phyloP scores from a whole-genome alignment of 371 early-diverging fungal species.

The Aphelidium insulamus region DNA sequence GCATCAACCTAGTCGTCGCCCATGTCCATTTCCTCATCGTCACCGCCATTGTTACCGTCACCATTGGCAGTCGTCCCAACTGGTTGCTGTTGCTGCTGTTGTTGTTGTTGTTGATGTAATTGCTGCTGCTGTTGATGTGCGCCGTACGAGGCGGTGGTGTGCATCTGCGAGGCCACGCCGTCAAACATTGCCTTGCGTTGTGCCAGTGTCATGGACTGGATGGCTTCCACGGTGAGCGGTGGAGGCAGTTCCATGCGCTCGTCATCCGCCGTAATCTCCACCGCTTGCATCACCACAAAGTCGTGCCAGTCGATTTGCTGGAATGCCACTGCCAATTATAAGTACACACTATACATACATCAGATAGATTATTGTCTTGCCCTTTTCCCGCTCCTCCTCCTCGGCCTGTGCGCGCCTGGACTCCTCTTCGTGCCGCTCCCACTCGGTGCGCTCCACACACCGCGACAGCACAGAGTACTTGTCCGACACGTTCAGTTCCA shows the following conservation, averaged over 20 bases:
- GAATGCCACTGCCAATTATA: conserved; percentile 37
- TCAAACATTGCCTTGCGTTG: conserved; percentile 50
- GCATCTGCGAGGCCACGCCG: conserved; percentile 9
- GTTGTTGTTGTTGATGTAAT: not conserved
- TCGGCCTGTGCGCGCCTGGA: conserved; percentile 50
- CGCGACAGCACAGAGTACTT: conserved; percentile 41
- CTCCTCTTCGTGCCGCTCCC: conserved; percentile 41
- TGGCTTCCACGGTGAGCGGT: conserved; percentile 50
- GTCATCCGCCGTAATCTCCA: conserved; percentile 81
- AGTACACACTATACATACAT: not conserved
- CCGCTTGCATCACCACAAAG: conserved; percentile 84
- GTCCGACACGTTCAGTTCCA: conserved; percentile 24
- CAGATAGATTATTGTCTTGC: conserved; percentile 15
- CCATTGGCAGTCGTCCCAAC: conserved; percentile 1
- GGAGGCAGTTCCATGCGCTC: conserved; percentile 47
- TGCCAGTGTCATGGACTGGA: conserved; percentile 63
- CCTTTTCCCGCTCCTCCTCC: conserved; percentile 59
- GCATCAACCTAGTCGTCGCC: conserved; percentile 10
- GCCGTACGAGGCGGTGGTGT: no score
- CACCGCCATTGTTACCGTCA: no score
- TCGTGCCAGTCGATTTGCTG: conserved; percentile 93
- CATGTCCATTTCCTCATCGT: conserved; percentile 8
- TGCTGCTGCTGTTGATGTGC: conserved; percentile 6
- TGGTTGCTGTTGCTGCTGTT: not conserved
- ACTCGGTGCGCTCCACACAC: conserved; percentile 53